Percentiles rank a stretch among this genome's conserved stretches.
Conservation (phyloP, 2,329 filamentous ascomycete genomes). For the Sporothrix brasiliensis region DNA sequence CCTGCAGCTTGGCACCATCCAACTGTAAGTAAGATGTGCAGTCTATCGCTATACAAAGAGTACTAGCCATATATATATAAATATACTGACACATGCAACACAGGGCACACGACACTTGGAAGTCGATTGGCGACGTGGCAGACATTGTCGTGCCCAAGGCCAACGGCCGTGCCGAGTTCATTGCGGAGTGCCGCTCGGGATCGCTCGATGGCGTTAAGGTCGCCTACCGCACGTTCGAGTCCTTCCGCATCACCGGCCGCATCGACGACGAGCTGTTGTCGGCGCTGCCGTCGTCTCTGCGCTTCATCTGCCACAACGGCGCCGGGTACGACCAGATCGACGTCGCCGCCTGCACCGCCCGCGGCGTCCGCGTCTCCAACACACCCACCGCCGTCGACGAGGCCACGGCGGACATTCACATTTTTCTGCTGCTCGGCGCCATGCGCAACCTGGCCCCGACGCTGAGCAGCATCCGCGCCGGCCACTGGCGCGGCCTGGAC, state of each 20-base stretch:
- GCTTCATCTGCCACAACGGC: conserved; percentile 66
- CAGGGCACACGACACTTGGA: conserved; percentile 68
- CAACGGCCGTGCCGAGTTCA: conserved; percentile 32
- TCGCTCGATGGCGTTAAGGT: conserved; percentile 33
- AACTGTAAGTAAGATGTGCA: conserved; percentile 51
- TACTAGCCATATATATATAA: too few species aligned
- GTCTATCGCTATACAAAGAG: neutral
- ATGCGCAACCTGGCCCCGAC: conserved; percentile 71
- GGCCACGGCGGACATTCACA: conserved; percentile 77
- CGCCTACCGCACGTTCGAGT: conserved; percentile 66
- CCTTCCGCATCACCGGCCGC: conserved; percentile 64
- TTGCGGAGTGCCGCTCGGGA: conserved; percentile 34
- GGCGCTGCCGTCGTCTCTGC: conserved; percentile 56
- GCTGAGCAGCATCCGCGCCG: conserved; percentile 66
- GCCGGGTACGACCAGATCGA: conserved; percentile 87
- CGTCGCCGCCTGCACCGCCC: conserved; percentile 68
- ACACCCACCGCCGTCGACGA: conserved; percentile 80
- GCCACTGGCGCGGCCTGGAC: conserved; percentile 65
- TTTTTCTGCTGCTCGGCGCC: conserved; percentile 81
- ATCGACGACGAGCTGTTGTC: conserved; percentile 72
- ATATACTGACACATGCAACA: neutral
- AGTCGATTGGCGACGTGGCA: conserved; percentile 62
- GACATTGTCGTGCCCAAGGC: conserved; percentile 57
- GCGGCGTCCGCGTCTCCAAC: conserved; percentile 73
- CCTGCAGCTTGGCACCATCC: conserved; percentile 64